Base-by-base conservation (phyloP, 225 moss, liverwort and hornwort genomes). In the Bryum argenteum region DNA sequence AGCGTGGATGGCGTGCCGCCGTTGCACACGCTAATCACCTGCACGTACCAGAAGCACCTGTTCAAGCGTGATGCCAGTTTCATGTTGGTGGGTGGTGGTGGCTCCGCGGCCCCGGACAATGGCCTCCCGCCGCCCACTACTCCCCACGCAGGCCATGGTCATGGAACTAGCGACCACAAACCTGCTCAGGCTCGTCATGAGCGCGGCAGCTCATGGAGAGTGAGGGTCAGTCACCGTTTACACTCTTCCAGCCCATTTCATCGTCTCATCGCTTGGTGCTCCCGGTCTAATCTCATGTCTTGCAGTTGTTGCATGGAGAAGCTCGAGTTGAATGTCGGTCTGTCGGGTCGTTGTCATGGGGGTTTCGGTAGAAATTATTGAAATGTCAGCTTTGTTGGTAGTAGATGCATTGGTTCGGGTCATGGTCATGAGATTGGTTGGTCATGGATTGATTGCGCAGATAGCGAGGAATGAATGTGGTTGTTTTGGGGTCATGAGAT, bases 21-120 rank as follows among this genome's bases (percentile, higher is more conserved):
- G 70, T 70, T 73, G 76, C 83, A 83, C 24, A 66, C 83, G 56
- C 83, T 83, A 73, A 80, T 83, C 79, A 83, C 83, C 76, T 83
- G 83, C 77, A 83, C 83, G 76, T 83, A 83, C 83, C 83, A 83
- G 83, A 83, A 83, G 83, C 80, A 26, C 4, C 4, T 80, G 56
- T 83, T 83, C 57, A 83, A 83, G 83, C 69, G 62, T 61, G 83
- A 73, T 52, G 71, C 44, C 44, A 12, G 44, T 15, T 67, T 59
- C 1, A 19, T 26, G 67, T 33, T 75, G 58, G 13, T 7, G 38
- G 39, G 20, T 24, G 72, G 63, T 54, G 71, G 40, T 11, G 14
- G 14, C n/a, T 24, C 1, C 19, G 10, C 60, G n/a, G 16, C 15
- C 40, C 39, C 40, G 6, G 55, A 9, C 58, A 68, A 58, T 81